A percentile compares a stretch with the other conserved stretches of the same genome.
Evolutionary conservation across 1,139 yeast genomes (phyloP).

Genomic region (Blastobotrys raffinosifermentans): DNA sequence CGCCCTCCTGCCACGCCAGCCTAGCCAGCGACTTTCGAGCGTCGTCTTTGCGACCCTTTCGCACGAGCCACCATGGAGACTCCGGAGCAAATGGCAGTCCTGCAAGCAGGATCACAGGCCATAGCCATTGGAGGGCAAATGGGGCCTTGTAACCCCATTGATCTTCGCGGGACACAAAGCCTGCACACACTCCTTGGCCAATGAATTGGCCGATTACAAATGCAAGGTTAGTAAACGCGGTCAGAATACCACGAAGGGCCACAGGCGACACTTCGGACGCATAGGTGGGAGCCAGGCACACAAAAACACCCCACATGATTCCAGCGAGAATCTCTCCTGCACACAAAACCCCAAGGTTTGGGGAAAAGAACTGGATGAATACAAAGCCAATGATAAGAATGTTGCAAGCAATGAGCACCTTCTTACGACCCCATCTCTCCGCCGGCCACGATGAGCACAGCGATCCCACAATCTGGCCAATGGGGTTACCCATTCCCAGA

Average conservation of each 20-base stretch:
- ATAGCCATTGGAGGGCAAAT: slow-evolving; percentile 39
- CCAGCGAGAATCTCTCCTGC: slow-evolving; percentile 44
- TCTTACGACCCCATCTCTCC: slow-evolving; percentile 45
- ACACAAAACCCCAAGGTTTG: slow-evolving; percentile 33
- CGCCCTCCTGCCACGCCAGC: slow-evolving; percentile 25
- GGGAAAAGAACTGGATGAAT: slow-evolving; percentile 42
- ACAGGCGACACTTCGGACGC: slow-evolving; percentile 45
- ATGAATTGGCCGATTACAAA: slow-evolving; percentile 44
- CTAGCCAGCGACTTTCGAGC: slow-evolving; percentile 33
- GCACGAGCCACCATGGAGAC: slow-evolving; percentile 51
- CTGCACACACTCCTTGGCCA: slow-evolving; percentile 39
- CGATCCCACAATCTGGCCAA: slow-evolving; percentile 24
- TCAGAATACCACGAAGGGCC: slow-evolving; percentile 39
- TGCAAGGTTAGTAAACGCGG: slow-evolving; percentile 40
- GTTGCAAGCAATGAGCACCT: slow-evolving; percentile 36
- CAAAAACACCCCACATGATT: slow-evolving; percentile 43
- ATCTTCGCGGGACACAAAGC: slow-evolving; percentile 19
- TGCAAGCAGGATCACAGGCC: slow-evolving; percentile 52
- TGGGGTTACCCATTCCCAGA: slow-evolving; percentile 24
- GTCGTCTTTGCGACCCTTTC: slow-evolving; percentile 34
- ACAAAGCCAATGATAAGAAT: slow-evolving; percentile 29
- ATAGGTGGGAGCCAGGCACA: slow-evolving; percentile 41
- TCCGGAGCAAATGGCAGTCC: slow-evolving; percentile 45
- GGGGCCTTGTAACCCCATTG: slow-evolving; percentile 16
- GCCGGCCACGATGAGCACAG: slow-evolving; percentile 25